Conservation (phyloP, 108 stramenopile species). For the Chaetoceros tenuissimus region DNA sequence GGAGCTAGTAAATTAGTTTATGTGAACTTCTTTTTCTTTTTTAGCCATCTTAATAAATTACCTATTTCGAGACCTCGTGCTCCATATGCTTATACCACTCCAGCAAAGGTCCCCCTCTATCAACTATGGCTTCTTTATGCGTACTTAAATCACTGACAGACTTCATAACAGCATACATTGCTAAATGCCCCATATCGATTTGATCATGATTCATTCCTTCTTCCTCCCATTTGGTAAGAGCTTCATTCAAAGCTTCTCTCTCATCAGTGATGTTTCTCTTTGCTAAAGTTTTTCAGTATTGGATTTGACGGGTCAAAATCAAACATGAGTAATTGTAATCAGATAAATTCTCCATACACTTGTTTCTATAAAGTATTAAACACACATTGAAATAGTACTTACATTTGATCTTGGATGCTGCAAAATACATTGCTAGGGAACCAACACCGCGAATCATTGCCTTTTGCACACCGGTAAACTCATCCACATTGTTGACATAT, state of each 20-base stretch:
- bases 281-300: slow-evolving; percentile 21
- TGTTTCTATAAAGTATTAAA: not conserved
- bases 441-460: slow-evolving; percentile 57
- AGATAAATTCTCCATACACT: slow-evolving; percentile 1
- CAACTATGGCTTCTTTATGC: slow-evolving; percentile 25
- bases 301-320: not conserved
- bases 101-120: slow-evolving; percentile 21
- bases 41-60: too few species aligned
- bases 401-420: slow-evolving; percentile 76
- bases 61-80: too few species aligned
- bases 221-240: slow-evolving; percentile 41
- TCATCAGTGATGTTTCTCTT: slow-evolving; percentile 75
- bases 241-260: slow-evolving; percentile 50
- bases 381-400: slow-evolving; percentile 24
- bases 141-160: slow-evolving; percentile 60
- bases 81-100: slow-evolving; percentile 47
- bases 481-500: slow-evolving; percentile 59
- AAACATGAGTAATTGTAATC: not conserved
- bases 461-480: slow-evolving; percentile 52
- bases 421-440: slow-evolving; percentile 82
- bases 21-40: too few species aligned
- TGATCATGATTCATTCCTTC: slow-evolving; percentile 38
- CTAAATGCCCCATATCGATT: slow-evolving; percentile 67
- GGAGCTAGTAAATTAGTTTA: too few species aligned
- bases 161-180: slow-evolving; percentile 76